Evolutionary conservation across 139 green algal genomes (phyloP), one percentile per base, ranked within the genome.

Genomic region (Auxenochlorella protothecoides): DNA sequence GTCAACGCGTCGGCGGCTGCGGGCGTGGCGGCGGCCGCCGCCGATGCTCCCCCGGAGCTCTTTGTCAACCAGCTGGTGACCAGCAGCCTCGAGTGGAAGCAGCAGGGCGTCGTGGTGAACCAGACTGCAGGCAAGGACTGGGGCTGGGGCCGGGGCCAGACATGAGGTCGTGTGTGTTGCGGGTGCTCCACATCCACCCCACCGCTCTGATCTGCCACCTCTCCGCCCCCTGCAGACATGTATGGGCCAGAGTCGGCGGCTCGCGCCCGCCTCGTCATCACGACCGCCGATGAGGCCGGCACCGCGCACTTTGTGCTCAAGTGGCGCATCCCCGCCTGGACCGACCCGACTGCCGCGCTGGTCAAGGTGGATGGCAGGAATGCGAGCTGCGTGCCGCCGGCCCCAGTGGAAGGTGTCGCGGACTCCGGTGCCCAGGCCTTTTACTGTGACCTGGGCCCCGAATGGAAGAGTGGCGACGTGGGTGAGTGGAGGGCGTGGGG

Each of bases 61-160:
- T 84, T 72, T 51, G 51, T 85, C 12, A 85, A 81, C 63, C 80
- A 85, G 63, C 53, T 85, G 51, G 70, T 73, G 16, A 74, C 70
- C 53, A 75, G 72, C 57, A 76, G 16, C 5, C 66, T 85, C 54
- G 14, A 12, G 3, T 85, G 72, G 69, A 13, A 53, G 5, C 65
- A 76, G 54, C 60, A 75, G 51, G 72, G 70, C 9, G 14, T 79
- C 3, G 59, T 44, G 6, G 7, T 79, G 7, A 66, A 66, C 12
- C 72, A 74, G 68, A 16, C 63, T 11, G 69, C 76, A 44, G 73
- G 68, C 61, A 54, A 59, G 69, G 59, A 64, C 12, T 64, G 12
- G 63, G 63, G 63, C 14, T 2, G 63, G 63, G 63, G 63, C 14
- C 14, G 13, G 63, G 63, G 9, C 7, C 14, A n/a, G 15, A 67